Base-by-base conservation (phyloP, 1,284 basidiomycete genomes). In the Blastosporella zonata region DNA sequence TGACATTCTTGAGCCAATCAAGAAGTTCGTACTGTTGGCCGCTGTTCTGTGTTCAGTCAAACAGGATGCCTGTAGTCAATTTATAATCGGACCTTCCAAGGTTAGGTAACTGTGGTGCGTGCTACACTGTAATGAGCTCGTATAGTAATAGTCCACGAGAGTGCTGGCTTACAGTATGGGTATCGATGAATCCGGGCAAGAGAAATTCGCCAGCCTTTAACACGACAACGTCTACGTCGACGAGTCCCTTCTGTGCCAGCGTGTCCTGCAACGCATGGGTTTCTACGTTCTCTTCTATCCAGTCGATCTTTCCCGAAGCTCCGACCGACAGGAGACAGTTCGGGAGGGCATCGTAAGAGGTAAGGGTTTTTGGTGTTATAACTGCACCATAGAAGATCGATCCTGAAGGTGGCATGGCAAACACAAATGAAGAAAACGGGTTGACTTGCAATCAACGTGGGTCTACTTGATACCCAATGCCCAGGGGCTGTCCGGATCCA, bases 101-200 rank as follows among this genome's bases (percentile, higher is more conserved):
- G 63, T 94, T 97, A 17, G 92, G 89, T 55, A 89, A 79, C 64
- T 94, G 92, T 12, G 90, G 87, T 10, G 90, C 93, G 70, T 95
- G 92, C 90, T 93, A 54, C 21, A 27, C 38, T 36, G 15, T 10
- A 1, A 36, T 46, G 8, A 39, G 38, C 27, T 35, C 9, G 27
- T 8, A 39, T 34, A 42, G 40, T 22, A 31, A 13, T 18, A 41
- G 76, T n/a, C 15, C 31, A 36, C 31, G 49, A 37, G 7, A 4
- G 17, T 22, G 63, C 23, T 2, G 13, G 18, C 81, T 65, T 59
- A 90, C 88, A 22, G 85, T 91, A 66, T 96, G 93, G 21, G 93
- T 95, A 70, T 96, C 93, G 47, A 96, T 74, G 62, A 95, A 84
- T 12, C 93, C 93, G 2, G 94, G 93, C 59, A 91, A 81, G 46